Percentiles rank a stretch among this genome's conserved stretches.
Conservation (phyloP, 1,284 basidiomycete genomes). For the Ganoderma multipileum region DNA sequence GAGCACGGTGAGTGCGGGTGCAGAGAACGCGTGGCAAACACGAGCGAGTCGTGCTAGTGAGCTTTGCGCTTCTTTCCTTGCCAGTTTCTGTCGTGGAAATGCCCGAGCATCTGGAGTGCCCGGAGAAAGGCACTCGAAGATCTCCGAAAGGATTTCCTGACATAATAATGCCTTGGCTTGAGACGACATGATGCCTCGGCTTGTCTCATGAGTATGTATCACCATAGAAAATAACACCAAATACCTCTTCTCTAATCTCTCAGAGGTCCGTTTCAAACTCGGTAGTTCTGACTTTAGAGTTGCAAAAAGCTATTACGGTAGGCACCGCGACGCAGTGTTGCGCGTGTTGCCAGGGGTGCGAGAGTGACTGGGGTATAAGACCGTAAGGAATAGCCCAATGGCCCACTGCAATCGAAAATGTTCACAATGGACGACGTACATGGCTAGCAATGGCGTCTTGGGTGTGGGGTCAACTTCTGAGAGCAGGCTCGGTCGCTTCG, state of each 20-base stretch:
- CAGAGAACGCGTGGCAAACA: constrained; percentile 3
- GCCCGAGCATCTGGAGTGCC: background rate
- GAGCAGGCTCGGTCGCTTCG: too few species aligned
- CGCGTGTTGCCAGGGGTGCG: background rate
- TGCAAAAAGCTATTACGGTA: background rate
- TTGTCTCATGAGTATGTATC: background rate
- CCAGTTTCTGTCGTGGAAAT: background rate
- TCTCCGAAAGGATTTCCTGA: constrained; percentile 9
- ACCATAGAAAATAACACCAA: background rate
- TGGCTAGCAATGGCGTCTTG: background rate
- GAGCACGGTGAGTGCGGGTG: constrained; percentile 8
- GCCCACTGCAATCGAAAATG: background rate
- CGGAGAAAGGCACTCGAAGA: background rate
- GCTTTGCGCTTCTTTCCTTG: background rate
- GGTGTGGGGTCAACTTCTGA: background rate
- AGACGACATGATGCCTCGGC: background rate
- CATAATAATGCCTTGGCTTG: background rate
- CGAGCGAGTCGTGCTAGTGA: constrained; percentile 10
- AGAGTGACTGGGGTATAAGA: background rate
- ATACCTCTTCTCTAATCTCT: background rate
- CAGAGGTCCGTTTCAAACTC: background rate
- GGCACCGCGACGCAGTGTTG: too few species aligned
- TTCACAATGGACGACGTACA: background rate
- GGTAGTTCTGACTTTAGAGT: background rate
- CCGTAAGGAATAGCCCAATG: background rate